Base-by-base conservation (phyloP, 192 early-diverging fungal species). In the Umbelopsis ramanniana region DNA sequence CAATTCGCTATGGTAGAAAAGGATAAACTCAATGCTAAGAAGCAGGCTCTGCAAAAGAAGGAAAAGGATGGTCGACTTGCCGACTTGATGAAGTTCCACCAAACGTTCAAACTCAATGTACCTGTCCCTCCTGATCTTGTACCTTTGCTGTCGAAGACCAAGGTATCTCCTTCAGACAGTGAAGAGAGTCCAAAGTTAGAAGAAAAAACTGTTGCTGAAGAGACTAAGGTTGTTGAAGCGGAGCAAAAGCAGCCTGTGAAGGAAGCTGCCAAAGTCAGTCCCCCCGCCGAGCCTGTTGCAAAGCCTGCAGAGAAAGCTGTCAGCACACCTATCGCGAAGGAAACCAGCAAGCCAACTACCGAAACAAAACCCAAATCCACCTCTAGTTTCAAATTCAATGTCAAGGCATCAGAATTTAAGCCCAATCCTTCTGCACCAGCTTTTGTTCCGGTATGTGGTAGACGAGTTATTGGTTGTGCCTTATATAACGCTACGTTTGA, bases 81-180 rank as follows among this genome's bases (percentile, higher is more conserved):
- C 2, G 93, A 94, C 54, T 85, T 97, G 72, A 89, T 88, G 70
- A 88, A 89, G 46, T 97, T 95, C 75, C 91, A 93, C 70, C 80
- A 88, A 74, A 86, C 79, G 4, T 93, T 97, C 70, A 92, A 93
- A 81, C 84, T 97, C 21, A 90, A 89, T 68, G 87, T 87, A 12
- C 93, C 95, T 8, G 89, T 95, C 71, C 95, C 95, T 0, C 83
- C 87, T 26, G 95, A 97, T 74, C 79, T 96, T 33, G 85, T 89
- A 23, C 90, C 92, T 52, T 91, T 96, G 37, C 74, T 95, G 52
- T 81, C 89, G 2, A 90, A 81, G 67, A 86, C 80, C 63, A 80
- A 86, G 72, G 78, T 81, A 69, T 43, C 54, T 52, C 67, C 67
- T 23, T 46, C 33, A 22, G 63, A 74, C 15, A 71, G 40, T 33